phyloP scores from a whole-genome alignment of 2,329 filamentous ascomycete species.

The Colletotrichum kahawae region DNA sequence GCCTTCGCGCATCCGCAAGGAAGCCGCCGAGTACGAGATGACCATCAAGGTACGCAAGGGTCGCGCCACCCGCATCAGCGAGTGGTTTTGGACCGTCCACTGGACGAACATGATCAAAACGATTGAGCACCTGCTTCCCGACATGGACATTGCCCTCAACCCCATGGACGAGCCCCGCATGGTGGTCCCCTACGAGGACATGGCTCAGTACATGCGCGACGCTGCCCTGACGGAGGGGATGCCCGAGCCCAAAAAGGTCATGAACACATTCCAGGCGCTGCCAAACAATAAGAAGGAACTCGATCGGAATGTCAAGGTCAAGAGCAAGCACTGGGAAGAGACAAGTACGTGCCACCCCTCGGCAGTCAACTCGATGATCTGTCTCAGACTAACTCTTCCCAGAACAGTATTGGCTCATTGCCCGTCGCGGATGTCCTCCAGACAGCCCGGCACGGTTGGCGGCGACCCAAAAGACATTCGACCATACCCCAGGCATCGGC shows the following conservation, averaged over 20 bases:
- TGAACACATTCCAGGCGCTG: constrained; percentile 48
- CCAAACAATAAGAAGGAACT: constrained; percentile 39
- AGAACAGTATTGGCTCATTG: constrained; percentile 64
- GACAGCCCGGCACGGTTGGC: constrained; percentile 63
- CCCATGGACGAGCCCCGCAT: constrained; percentile 71
- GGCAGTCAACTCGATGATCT: neutral
- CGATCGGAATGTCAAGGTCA: constrained; percentile 37
- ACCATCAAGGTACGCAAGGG: constrained; percentile 62
- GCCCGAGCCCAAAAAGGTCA: constrained; percentile 46
- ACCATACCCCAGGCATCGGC: constrained; percentile 48
- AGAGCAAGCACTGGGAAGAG: constrained; percentile 54
- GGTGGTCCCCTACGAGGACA: constrained; percentile 67
- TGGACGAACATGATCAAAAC: constrained; percentile 59
- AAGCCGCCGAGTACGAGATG: constrained; percentile 63
- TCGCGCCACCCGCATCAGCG: constrained; percentile 54
- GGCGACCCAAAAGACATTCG: constrained; percentile 45
- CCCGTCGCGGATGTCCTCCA: constrained; percentile 65
- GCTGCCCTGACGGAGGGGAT: constrained; percentile 55
- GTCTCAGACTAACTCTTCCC: neutral
- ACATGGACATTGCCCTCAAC: constrained; percentile 72
- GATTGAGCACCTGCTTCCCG: constrained; percentile 62
- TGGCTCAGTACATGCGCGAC: constrained; percentile 57
- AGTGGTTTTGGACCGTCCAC: constrained; percentile 64
- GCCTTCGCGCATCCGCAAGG: constrained; percentile 52
- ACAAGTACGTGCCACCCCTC: constrained; percentile 43